phyloP scores from a whole-genome alignment of 2,329 filamentous ascomycete species.

The Stylonectria norvegica region DNA sequence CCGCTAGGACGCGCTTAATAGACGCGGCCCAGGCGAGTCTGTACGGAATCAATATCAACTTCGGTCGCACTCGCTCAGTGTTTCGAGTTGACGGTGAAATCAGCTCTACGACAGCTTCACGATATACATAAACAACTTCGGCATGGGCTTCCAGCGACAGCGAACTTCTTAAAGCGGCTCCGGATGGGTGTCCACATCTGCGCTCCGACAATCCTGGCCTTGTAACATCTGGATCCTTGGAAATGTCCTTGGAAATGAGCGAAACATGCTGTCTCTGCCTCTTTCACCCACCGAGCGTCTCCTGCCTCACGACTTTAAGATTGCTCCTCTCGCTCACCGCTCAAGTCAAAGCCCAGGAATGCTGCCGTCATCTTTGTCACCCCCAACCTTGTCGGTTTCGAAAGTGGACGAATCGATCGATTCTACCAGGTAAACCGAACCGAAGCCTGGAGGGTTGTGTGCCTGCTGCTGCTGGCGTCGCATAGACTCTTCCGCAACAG shows the following conservation, averaged over 20 bases:
- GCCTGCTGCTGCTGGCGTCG: conserved; percentile 7
- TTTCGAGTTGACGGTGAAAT: too few species aligned
- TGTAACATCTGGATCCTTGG: too few species aligned
- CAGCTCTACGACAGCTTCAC: too few species aligned
- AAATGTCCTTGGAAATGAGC: not conserved
- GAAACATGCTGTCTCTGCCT: conserved; percentile 8
- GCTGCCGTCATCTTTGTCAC: not conserved
- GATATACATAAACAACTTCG: too few species aligned
- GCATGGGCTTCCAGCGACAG: too few species aligned
- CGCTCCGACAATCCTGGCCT: too few species aligned
- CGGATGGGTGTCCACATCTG: too few species aligned
- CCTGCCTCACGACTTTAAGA: conserved; percentile 12
- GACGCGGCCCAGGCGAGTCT: conserved; percentile 15
- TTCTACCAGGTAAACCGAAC: not conserved
- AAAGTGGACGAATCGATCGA: not conserved
- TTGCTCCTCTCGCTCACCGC: conserved; percentile 19
- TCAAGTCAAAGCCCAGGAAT: conserved; percentile 6
- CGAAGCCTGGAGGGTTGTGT: not conserved
- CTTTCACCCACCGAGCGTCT: too few species aligned
- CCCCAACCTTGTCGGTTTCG: not conserved
- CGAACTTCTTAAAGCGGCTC: too few species aligned
- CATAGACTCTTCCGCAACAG: conserved; percentile 9
- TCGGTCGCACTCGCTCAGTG: too few species aligned
- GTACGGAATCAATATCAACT: too few species aligned
- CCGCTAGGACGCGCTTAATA: conserved; percentile 22